Base-by-base conservation (phyloP, 2,329 filamentous ascomycete genomes). In the Arthroderma sp. region DNA sequence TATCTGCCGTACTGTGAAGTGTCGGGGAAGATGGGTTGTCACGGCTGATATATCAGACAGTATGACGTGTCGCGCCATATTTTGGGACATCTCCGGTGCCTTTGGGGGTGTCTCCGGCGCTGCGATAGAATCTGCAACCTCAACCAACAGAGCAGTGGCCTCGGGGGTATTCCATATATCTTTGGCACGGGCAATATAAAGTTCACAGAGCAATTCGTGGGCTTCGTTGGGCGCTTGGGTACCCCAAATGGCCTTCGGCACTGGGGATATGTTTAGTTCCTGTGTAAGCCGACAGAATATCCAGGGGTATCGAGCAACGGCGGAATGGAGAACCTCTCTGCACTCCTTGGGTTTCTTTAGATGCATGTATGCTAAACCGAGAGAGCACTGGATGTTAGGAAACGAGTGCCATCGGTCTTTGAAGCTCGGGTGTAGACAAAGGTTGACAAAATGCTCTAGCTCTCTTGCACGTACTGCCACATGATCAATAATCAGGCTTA, bases 81-180 rank as follows among this genome's bases (percentile, higher is more conserved):
- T 74, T 4, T 77, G 63, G 2, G 74, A 75, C 56, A 81, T 78
- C 58, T 76, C 71, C 4, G 70, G 69, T 2, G 71, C 59, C 70
- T 79, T 61, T 68, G 74, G 56, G 65, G 72, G 59, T 68, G 74
- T 60, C 73, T 77, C 61, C 66, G 69, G 64, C 7, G 67, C 68
- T 5, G 73, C 64, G 2, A 81, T 73, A 9, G 78, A 78, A 60
- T 81, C 80, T 47, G 84, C 85, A 15, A 85, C 81, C 64, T 88
- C 83, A 31, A 85, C 78, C 1, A 96, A 79, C 6, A 95, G 72
- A 3, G 77, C 74, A 2, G 79, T 83, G 13, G 81, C 82, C 65
- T 88, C 84, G 0, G 86, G 79, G 2, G 84, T 89, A 67, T 90
- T 90, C 91, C 91, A 96, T 2, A 95, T 74, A 63, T 91, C 87